These are phyloP conservation scores for Fusarium veterinarium DNA, from an alignment of 2,329 filamentous ascomycete species.

Conservation along the genomic window DNA sequence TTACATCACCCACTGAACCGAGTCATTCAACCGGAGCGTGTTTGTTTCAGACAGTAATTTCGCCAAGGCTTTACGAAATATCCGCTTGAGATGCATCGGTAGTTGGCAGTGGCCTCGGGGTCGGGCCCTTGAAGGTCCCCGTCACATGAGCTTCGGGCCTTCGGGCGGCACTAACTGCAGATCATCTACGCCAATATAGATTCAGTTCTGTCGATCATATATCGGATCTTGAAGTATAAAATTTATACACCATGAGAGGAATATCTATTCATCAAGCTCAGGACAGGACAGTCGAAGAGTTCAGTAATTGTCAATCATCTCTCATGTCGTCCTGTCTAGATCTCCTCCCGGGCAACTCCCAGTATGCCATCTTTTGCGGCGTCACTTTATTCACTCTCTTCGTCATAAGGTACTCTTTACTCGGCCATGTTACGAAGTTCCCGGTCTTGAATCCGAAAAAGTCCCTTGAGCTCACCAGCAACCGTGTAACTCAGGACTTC, in stretches of 20 bases:
- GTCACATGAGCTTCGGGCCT: not conserved
- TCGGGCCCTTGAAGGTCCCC: not conserved
- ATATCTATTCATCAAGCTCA: not conserved
- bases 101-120: not conserved
- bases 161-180: not conserved
- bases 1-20: not conserved
- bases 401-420: not conserved
- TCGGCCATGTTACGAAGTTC: not conserved
- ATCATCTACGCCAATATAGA: not conserved
- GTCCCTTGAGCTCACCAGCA: not conserved
- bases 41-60: not conserved
- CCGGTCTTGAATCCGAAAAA: conserved; percentile 2
- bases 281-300: not conserved
- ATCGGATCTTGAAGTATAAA: not conserved
- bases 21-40: not conserved
- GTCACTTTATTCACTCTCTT: not conserved
- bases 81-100: not conserved
- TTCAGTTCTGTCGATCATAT: not conserved
- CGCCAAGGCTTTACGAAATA: not conserved
- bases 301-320: rapidly evolving
- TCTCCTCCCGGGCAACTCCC: not conserved
- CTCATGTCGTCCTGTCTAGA: not conserved
- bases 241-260: not conserved
- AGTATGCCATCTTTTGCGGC: conserved; percentile 4
- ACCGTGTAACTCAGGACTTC: not conserved